Evolutionary conservation across 1,284 basidiomycete species (phyloP).

Genomic region (Inonotus obliquus): DNA sequence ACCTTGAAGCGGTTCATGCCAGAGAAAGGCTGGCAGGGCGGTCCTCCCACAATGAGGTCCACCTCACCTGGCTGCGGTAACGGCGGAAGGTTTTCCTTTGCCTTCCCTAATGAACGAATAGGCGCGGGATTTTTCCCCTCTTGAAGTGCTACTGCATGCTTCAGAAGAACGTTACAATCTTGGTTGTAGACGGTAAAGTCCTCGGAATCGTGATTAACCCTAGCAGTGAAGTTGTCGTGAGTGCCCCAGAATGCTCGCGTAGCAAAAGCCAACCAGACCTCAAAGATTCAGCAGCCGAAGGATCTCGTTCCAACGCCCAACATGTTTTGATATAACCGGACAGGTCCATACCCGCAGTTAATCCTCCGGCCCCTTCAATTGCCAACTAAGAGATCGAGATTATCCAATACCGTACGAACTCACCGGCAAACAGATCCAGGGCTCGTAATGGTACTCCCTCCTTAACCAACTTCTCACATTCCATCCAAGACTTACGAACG

Average conservation of each 20-base stretch:
- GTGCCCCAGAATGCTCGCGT: not conserved
- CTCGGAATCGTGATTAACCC: slow-evolving; percentile 44
- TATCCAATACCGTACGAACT: not conserved
- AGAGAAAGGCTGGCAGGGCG: slow-evolving; percentile 69
- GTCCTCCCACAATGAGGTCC: slow-evolving; percentile 69
- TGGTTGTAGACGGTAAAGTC: slow-evolving; percentile 56
- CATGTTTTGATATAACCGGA: slow-evolving; percentile 55
- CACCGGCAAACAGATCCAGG: slow-evolving; percentile 63
- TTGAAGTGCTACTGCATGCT: slow-evolving; percentile 46
- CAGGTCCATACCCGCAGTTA: slow-evolving; percentile 58
- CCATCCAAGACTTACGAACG: slow-evolving; percentile 22
- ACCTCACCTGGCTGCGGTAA: slow-evolving; percentile 57
- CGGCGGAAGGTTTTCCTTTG: slow-evolving; percentile 32
- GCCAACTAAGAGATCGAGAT: not conserved
- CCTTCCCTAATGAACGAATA: slow-evolving; percentile 30
- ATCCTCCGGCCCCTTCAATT: slow-evolving; percentile 57
- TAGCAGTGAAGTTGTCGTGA: not conserved
- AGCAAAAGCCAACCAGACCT: slow-evolving; percentile 33
- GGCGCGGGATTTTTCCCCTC: not conserved
- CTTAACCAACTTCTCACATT: slow-evolving; percentile 29
- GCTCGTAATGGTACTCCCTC: slow-evolving; percentile 37
- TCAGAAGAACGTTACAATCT: slow-evolving; percentile 53
- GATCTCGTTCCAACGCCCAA: slow-evolving; percentile 62
- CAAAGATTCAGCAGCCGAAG: slow-evolving; percentile 58
- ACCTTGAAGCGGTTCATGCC: slow-evolving; percentile 55